phyloP scores from a whole-genome alignment of 495 filamentous ascomycete genomes.

The Glutinoglossum americanum region DNA sequence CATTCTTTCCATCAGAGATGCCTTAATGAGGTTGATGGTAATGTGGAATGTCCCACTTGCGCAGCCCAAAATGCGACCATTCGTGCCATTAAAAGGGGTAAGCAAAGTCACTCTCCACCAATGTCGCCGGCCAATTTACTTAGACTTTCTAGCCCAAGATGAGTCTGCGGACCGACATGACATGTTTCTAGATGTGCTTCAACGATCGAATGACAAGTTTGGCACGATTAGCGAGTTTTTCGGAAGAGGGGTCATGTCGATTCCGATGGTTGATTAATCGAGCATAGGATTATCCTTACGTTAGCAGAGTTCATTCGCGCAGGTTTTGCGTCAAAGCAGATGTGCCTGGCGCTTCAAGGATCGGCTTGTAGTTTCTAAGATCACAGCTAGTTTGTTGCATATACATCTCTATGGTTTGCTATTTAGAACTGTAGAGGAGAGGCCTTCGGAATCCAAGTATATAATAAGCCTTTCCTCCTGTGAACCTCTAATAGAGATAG shows the following conservation, averaged over 20 bases:
- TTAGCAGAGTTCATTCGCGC: neutral
- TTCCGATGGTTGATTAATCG: constrained; percentile 9
- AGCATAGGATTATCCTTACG: neutral
- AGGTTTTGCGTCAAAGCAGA: neutral
- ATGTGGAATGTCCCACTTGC: constrained; percentile 66
- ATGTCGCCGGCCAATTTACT: neutral
- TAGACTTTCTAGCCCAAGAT: constrained; percentile 35
- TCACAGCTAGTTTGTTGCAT: neutral
- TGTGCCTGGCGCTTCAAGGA: neutral
- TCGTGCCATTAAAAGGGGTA: constrained; percentile 42
- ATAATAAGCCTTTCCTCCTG: no score
- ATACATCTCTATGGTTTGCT: neutral
- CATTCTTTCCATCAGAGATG: constrained; percentile 89
- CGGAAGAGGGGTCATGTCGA: constrained; percentile 70
- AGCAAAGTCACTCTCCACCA: constrained; percentile 10
- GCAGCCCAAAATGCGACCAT: constrained; percentile 68
- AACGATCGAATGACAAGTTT: constrained; percentile 64
- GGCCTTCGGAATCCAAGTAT: no score
- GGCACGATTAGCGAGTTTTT: constrained; percentile 85
- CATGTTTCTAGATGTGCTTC: constrained; percentile 62
- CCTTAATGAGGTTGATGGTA: constrained; percentile 38
- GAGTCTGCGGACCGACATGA: constrained; percentile 80
- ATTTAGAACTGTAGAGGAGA: neutral
- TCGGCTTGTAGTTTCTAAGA: neutral
- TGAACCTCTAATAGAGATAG: no score